Evolutionary conservation across 179 eudicot genomes (phyloP), one percentile per base, ranked within the genome.

Genomic region (Spergularia azorica): DNA sequence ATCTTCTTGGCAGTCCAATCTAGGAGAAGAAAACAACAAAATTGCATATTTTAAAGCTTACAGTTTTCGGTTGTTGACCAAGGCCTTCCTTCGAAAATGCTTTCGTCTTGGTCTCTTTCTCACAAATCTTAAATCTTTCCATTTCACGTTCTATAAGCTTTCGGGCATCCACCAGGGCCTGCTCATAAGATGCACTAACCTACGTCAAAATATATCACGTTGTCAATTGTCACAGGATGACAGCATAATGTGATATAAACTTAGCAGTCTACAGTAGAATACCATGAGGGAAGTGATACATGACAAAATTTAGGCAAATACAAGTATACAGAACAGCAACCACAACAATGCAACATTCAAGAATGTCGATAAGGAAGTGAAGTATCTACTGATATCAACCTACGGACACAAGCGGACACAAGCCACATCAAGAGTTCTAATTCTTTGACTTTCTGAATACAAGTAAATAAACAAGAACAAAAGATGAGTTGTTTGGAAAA

Each of bases 151-250:
- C 99, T 55, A 95, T 95, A 51, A 64, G 91, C 89, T 90, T 95
- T 16, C 99, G 96, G 39, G 98, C 89, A 85, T 95, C 99, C 91
- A 94, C 83, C 84, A 95, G 87, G 84, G 95, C 94, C 91, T 95
- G 97, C 98, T 95, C 98, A 94, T 93, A 95, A 84, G 93, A 91
- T 84, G 97, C 97, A 94, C 99, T 94, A 87, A 96, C 98, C 99
- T 95, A 91, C 83, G 89, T 89, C 92, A 91, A 88, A 85, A 86
- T 79, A 78, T 89, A 81, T 78, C 88, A 87, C 77, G 78, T 69
- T 73, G 81, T 69, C 81, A 74, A 62, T 70, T 14, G 64, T 52
- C 62, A 15, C 70, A 51, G 46, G 21, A 59, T 72, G 18, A 46
- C 20, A 7, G 56, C 1, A 41, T 41, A 9, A 26, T 10, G 20